Evolutionary conservation across 495 filamentous ascomycete species (phyloP).

Genomic region (Chaetomium cochliodes): DNA sequence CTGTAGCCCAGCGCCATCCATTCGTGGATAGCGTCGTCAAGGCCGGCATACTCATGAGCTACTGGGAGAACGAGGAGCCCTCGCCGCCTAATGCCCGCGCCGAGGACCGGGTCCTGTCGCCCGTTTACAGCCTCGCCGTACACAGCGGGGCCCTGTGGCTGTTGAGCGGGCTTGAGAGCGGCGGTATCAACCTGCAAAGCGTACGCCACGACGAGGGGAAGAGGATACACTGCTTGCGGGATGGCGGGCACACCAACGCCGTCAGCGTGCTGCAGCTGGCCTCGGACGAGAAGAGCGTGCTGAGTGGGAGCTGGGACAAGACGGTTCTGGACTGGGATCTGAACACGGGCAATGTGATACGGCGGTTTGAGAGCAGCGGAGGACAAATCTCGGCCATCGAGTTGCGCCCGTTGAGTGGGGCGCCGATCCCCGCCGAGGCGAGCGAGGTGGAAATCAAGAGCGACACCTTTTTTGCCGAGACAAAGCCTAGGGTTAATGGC

Average conservation of each 20-base stretch:
- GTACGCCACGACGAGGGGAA: slow-evolving; percentile 96
- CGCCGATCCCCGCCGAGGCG: slow-evolving; percentile 72
- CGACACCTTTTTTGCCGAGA: slow-evolving; percentile 59
- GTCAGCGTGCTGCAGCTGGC: slow-evolving; percentile 84
- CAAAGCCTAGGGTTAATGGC: slow-evolving; percentile 50
- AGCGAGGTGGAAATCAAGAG: slow-evolving; percentile 56
- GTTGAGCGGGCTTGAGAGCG: slow-evolving; percentile 83
- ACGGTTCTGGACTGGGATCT: slow-evolving; percentile 92
- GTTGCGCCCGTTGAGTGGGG: slow-evolving; percentile 70
- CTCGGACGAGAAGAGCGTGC: slow-evolving; percentile 78
- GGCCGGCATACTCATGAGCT: slow-evolving; percentile 86
- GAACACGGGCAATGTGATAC: slow-evolving; percentile 75
- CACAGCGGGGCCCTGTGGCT: slow-evolving; percentile 90
- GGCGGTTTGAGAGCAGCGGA: slow-evolving; percentile 71
- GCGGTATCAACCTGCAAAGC: slow-evolving; percentile 88
- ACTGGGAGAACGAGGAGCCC: slow-evolving; percentile 88
- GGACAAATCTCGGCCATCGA: slow-evolving; percentile 88
- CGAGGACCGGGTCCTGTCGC: slow-evolving; percentile 64
- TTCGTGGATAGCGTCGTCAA: slow-evolving; percentile 98
- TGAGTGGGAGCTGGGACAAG: slow-evolving; percentile 98
- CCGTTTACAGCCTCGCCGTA: slow-evolving; percentile 90
- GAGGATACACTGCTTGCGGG: slow-evolving; percentile 67
- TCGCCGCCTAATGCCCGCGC: slow-evolving; percentile 41
- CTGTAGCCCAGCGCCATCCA: slow-evolving; percentile 92
- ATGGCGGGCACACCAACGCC: slow-evolving; percentile 77